Percentiles rank a stretch among this genome's conserved stretches.
These are phyloP conservation scores for Aspergillus biplanus DNA, from an alignment of 495 filamentous ascomycete species.

Conservation along the genomic window DNA sequence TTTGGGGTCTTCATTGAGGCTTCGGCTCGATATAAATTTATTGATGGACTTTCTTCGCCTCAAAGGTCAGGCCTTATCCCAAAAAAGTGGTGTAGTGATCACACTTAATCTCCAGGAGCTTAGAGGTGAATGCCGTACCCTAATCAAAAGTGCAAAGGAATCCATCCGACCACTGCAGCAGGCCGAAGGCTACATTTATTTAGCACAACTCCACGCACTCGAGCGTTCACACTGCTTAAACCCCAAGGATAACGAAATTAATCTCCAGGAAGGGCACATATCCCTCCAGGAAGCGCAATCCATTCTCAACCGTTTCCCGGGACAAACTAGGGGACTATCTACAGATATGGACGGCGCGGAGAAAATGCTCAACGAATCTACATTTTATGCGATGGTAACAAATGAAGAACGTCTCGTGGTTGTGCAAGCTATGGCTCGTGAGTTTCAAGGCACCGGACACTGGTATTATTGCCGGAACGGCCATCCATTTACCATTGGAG, in stretches of 20 bases:
- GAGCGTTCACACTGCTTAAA: slow-evolving; percentile 26
- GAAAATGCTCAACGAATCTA: slow-evolving; percentile 37
- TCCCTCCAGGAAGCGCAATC: slow-evolving; percentile 28
- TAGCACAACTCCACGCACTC: slow-evolving; percentile 40
- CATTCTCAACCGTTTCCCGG: slow-evolving; percentile 30
- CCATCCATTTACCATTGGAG: slow-evolving; percentile 73
- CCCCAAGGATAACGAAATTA: slow-evolving; percentile 6
- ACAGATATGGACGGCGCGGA: slow-evolving; percentile 33
- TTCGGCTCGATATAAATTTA: slow-evolving; percentile 59
- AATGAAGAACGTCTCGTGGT: slow-evolving; percentile 51
- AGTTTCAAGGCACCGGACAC: slow-evolving; percentile 61
- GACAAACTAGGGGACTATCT: slow-evolving; percentile 33
- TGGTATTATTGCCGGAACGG: slow-evolving; percentile 72
- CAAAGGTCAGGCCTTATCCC: background rate
- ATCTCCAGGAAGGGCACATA: slow-evolving; percentile 15
- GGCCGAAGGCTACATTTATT: slow-evolving; percentile 38
- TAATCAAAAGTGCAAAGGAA: slow-evolving; percentile 19
- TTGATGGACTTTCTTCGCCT: slow-evolving; percentile 54
- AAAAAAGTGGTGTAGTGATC: too few relatives aligned
- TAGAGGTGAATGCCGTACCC: slow-evolving; percentile 6
- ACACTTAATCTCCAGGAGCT: background rate
- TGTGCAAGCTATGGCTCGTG: slow-evolving; percentile 52
- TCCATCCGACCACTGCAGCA: slow-evolving; percentile 25
- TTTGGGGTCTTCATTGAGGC: slow-evolving; percentile 52
- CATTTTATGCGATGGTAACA: slow-evolving; percentile 49